A percentile compares a stretch with the other conserved stretches of the same genome.
Evolutionary conservation across 1,284 basidiomycete genomes (phyloP).

Genomic region (Ganoderma leucocontextum): DNA sequence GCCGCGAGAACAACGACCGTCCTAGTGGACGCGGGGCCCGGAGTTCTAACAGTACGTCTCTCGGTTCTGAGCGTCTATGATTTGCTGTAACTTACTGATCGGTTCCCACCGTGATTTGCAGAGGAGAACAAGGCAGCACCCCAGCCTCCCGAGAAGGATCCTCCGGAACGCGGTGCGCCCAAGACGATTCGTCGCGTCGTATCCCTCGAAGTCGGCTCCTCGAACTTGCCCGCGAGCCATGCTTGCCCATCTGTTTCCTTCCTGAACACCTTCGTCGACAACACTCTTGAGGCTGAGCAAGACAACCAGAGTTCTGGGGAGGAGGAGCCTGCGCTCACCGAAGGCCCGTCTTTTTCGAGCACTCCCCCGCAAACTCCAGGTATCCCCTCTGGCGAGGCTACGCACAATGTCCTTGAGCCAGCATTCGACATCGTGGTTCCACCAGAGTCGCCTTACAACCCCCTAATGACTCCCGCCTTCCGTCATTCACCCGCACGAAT

Average conservation of each 20-base stretch:
- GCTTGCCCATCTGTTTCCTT: not conserved
- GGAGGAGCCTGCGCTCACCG: constrained; percentile 23
- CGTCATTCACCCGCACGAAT: constrained; percentile 75
- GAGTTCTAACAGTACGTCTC: constrained; percentile 66
- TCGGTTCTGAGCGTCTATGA: not conserved
- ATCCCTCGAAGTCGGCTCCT: constrained; percentile 20
- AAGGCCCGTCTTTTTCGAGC: constrained; percentile 30
- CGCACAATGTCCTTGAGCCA: constrained; percentile 25
- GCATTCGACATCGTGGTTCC: constrained; percentile 41
- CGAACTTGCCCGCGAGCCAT: constrained; percentile 2
- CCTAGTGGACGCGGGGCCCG: constrained; percentile 63
- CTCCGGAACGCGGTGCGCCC: constrained; percentile 9
- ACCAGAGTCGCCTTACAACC: constrained; percentile 76
- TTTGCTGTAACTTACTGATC: not conserved
- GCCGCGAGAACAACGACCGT: constrained; percentile 71
- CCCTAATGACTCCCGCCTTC: constrained; percentile 73
- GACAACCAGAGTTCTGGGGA: constrained; percentile 11
- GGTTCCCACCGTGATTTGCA: constrained; percentile 8
- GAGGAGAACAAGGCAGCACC: constrained; percentile 39
- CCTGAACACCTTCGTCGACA: constrained; percentile 10
- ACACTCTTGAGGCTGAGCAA: constrained; percentile 18
- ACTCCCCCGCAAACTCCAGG: constrained; percentile 43
- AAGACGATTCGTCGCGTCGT: constrained; percentile 16
- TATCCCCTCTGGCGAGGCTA: constrained; percentile 22
- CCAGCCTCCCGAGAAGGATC: constrained; percentile 11